Evolutionary conservation across 768 basidiomycete species (phyloP), one percentile per base, ranked within the genome.

Genomic region (Podaxis pistillaris): DNA sequence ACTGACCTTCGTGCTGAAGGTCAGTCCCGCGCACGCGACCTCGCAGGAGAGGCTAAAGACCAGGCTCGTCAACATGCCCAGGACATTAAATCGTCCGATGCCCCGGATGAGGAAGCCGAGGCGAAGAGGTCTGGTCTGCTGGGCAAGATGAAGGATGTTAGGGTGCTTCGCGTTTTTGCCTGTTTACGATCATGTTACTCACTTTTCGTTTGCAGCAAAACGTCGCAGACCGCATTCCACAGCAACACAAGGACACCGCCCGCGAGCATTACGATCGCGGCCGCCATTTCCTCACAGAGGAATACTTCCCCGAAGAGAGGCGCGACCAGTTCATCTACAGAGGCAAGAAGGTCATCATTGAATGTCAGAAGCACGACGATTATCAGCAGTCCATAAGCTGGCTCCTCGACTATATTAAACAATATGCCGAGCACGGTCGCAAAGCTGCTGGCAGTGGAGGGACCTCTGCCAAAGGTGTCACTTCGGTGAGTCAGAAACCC

Each of bases 301-400:
- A 96, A 41, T 90, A 89, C 67, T 95, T 97, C 81, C 95, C 96
- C 0, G 81, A 90, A 67, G 95, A 95, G 74, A 81, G 96, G 22
- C 84, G 93, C 24, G 93, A 96, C 58, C 93, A 93, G 70, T 97
- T 94, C 74, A 91, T 98, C 70, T 96, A 89, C 79, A 85, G 96
- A 12, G 82, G 86, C 5, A 98, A 98, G 82, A 98, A 97, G 86
- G 89, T 90, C 40, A 85, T 97, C 58, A 82, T 96, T 62, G 96
- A 98, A 70, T 95, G 93, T 71, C 95, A 97, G 75, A 88, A 89
- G 70, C 94, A 96, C 75, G 82, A 88, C 57, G 90, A 96, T 71
- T 98, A 97, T 74, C 92, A 94, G 68, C 86, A 87, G 62, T 84
- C 87, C 6, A 79, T 94, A 52, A 77, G 76, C n/a, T 93, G 92